Evolutionary conservation across 768 basidiomycete species (phyloP).

Genomic region (Tricholoma furcatifolium): DNA sequence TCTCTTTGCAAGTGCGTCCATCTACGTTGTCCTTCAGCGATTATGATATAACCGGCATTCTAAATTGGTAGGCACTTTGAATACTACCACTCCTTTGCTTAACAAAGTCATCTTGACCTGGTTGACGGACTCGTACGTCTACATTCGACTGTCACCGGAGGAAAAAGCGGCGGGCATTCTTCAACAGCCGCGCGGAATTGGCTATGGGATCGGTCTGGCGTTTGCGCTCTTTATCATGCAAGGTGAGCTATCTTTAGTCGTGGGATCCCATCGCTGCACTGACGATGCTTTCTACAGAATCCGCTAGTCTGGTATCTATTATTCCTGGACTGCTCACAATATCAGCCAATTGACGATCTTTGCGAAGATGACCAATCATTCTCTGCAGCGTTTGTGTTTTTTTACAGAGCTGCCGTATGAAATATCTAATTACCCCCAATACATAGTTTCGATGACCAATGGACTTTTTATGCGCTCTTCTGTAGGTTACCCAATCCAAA

Average conservation of each 20-base stretch:
- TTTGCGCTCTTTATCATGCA: conserved; percentile 62
- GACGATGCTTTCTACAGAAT: conserved; percentile 25
- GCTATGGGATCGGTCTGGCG: conserved; percentile 61
- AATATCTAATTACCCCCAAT: neutral
- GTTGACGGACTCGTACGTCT: conserved; percentile 49
- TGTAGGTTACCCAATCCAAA: conserved; percentile 27
- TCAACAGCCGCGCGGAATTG: conserved; percentile 45
- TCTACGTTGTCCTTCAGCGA: neutral
- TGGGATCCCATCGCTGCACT: neutral
- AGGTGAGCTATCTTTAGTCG: conserved; percentile 28
- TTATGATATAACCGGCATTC: conserved; percentile 2
- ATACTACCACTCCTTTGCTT: conserved; percentile 54
- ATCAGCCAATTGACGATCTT: neutral
- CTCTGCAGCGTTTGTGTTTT: conserved; percentile 31
- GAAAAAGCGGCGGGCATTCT: conserved; percentile 34
- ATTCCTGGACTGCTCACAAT: neutral
- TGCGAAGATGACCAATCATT: conserved; percentile 44
- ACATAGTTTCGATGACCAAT: conserved; percentile 41
- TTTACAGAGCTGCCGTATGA: neutral
- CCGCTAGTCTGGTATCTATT: conserved; percentile 37
- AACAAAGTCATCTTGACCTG: conserved; percentile 60
- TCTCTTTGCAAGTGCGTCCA: conserved; percentile 35
- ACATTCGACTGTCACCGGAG: conserved; percentile 32
- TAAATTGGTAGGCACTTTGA: conserved; percentile 38
- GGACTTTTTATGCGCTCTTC: conserved; percentile 49